Evolutionary conservation across 106 monocot species (phyloP), one percentile per base, ranked within the genome.

Genomic region (Allium cepa): DNA sequence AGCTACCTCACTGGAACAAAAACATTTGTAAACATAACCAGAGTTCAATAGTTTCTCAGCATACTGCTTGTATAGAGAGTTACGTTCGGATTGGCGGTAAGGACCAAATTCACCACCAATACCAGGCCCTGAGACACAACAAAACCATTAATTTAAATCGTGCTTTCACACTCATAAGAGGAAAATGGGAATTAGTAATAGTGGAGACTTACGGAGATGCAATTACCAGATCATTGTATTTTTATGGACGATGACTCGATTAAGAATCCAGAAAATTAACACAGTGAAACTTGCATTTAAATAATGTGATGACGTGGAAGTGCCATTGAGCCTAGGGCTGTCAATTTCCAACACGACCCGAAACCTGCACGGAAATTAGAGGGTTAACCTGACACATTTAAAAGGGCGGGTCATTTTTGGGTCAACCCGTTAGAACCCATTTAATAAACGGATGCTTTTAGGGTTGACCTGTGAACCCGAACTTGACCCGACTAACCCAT

Each of bases 11-110:
- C 75, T 90, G 26, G 97, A 99, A 76, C 97, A 99, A 73, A 99
- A 99, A 66, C 97, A 99, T 46, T 79, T 73, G 64, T 99, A 99
- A 62, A 85, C 97, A 73, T 80, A 60, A 48, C 87, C 97, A 79
- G 75, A 77, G 4, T 83, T 75, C 71, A 99, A 74, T 68, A 99
- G 75, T 50, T 90, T 87, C 56, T 92, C 85, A 47, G 87, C 87
- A 90, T 87, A 87, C 64, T 87, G 69, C 71, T 93, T 99, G 81
- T 99, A 99, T 13, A 99, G 66, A 17, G 80, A 70, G 79, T 90
- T 99, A n/a, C 97, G 71, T 85, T 99, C 97, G 47, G 97, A 99
- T 60, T 99, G 97, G 15, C 90, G 86, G 64, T 99, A 99, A 61
- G 97, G 97, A 65, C 97, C 92, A 72, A 79, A 99, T 45, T 93